phyloP scores from a whole-genome alignment of 2,329 filamentous ascomycete species.

The Cladosporium sp. region DNA sequence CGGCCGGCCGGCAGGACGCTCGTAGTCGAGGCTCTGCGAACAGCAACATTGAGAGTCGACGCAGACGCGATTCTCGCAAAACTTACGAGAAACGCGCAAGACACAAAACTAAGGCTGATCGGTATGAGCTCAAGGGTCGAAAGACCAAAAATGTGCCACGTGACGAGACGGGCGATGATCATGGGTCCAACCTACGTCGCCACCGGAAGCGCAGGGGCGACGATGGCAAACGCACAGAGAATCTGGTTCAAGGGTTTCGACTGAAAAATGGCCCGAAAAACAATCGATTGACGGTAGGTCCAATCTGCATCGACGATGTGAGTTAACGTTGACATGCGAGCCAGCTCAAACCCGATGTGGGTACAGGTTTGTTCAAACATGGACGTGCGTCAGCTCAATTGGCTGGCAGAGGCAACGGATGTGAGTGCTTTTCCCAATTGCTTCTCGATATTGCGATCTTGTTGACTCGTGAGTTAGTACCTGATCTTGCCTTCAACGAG shows the following conservation, averaged over 20 bases:
- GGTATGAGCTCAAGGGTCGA: slow-evolving; percentile 36
- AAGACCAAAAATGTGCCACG: slow-evolving; percentile 24
- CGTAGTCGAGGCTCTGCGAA: neutral
- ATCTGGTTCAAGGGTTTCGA: slow-evolving; percentile 38
- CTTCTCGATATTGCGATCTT: neutral
- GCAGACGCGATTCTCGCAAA: slow-evolving; percentile 4
- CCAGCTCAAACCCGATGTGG: slow-evolving; percentile 39
- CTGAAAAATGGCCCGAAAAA: slow-evolving; percentile 40
- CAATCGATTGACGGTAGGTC: slow-evolving; percentile 40
- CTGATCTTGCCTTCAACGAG: slow-evolving; percentile 47
- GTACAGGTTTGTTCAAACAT: slow-evolving; percentile 43
- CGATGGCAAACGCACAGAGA: slow-evolving; percentile 31
- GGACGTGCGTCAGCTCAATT: slow-evolving; percentile 42
- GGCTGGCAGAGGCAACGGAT: slow-evolving; percentile 33
- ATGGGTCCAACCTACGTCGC: slow-evolving; percentile 20
- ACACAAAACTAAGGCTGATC: slow-evolving; percentile 42
- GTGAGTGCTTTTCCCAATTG: slow-evolving; percentile 30
- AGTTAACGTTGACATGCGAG: slow-evolving; percentile 11
- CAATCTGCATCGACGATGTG: neutral
- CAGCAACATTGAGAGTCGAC: no score
- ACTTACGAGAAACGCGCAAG: slow-evolving; percentile 39
- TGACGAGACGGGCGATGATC: slow-evolving; percentile 16
- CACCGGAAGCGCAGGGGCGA: slow-evolving; percentile 33
- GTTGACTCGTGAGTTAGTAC: slow-evolving; percentile 35
- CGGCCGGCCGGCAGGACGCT: neutral